These are phyloP conservation scores for Daphne laureola DNA, from an alignment of 441 rosid genomes.

Conservation along the genomic window DNA sequence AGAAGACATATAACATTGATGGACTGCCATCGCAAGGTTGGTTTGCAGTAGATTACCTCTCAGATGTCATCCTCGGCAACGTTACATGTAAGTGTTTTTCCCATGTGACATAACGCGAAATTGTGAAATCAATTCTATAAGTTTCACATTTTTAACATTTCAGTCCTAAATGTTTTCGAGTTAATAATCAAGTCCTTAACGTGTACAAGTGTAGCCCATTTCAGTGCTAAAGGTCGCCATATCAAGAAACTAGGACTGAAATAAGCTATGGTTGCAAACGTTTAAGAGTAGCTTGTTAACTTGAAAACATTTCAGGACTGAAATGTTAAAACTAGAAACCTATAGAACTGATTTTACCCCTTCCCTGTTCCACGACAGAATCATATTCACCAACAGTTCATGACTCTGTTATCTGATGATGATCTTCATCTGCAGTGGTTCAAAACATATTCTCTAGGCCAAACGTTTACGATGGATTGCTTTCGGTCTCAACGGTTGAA, in stretches of 20 bases:
- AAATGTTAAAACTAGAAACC: neutral
- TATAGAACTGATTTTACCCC: neutral
- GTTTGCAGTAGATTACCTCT: constrained; percentile 52
- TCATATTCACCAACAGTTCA: neutral
- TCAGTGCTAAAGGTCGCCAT: too few species aligned
- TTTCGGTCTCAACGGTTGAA: constrained; percentile 35
- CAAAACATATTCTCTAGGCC: constrained; percentile 56
- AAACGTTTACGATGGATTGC: constrained; percentile 34
- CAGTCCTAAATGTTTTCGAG: too few species aligned
- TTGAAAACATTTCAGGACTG: too few species aligned
- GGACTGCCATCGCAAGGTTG: constrained; percentile 58
- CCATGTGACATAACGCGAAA: neutral
- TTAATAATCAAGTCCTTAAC: neutral
- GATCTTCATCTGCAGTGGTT: constrained; percentile 35
- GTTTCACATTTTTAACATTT: neutral
- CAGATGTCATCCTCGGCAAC: constrained; percentile 32
- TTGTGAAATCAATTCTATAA: neutral
- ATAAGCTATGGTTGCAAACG: too few species aligned
- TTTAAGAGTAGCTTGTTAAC: too few species aligned
- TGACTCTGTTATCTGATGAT: constrained; percentile 1
- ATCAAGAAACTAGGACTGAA: too few species aligned
- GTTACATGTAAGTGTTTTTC: constrained; percentile 37
- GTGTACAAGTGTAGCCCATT: neutral
- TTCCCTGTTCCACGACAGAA: neutral
- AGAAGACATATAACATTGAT: constrained; percentile 43